phyloP scores from a whole-genome alignment of 441 rosid species.

The Lepidium campestre region DNA sequence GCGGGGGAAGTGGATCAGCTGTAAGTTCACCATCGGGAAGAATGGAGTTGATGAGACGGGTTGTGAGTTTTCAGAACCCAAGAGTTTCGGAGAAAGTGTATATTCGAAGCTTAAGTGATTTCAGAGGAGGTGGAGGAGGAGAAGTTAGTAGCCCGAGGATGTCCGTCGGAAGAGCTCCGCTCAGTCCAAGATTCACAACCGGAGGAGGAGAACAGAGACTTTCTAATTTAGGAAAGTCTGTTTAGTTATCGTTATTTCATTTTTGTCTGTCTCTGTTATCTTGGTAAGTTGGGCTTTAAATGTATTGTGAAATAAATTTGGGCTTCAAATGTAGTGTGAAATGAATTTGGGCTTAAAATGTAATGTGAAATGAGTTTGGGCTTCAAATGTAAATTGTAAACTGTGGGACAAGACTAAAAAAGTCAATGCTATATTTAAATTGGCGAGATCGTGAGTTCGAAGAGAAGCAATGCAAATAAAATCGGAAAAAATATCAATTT shows the following conservation, averaged over 20 bases:
- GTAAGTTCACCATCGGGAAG: slow-evolving; percentile 42
- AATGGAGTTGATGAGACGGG: slow-evolving; percentile 33
- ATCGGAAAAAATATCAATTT: too few species aligned
- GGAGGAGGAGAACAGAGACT: slow-evolving; percentile 40
- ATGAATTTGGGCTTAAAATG: not conserved
- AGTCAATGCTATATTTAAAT: too few species aligned
- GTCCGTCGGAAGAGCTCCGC: slow-evolving; percentile 49
- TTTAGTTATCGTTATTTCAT: slow-evolving; percentile 25
- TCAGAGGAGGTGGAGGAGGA: slow-evolving; percentile 39
- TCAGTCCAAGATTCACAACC: slow-evolving; percentile 44
- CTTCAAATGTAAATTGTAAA: not conserved
- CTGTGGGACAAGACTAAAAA: not conserved
- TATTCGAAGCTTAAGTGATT: slow-evolving; percentile 54
- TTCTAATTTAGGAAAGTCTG: slow-evolving; percentile 61
- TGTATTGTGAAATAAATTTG: not conserved
- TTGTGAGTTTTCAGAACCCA: slow-evolving; percentile 48
- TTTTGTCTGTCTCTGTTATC: not conserved
- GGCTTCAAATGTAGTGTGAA: not conserved
- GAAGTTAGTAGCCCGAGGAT: slow-evolving; percentile 43
- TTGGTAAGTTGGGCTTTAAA: not conserved
- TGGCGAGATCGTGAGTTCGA: not conserved
- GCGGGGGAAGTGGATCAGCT: slow-evolving; percentile 32
- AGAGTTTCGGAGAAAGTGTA: slow-evolving; percentile 45
- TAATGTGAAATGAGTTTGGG: too few species aligned
- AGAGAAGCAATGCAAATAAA: not conserved